phyloP scores from a whole-genome alignment of 2,329 filamentous ascomycete species.

The Pochonia chlamydosporia region DNA sequence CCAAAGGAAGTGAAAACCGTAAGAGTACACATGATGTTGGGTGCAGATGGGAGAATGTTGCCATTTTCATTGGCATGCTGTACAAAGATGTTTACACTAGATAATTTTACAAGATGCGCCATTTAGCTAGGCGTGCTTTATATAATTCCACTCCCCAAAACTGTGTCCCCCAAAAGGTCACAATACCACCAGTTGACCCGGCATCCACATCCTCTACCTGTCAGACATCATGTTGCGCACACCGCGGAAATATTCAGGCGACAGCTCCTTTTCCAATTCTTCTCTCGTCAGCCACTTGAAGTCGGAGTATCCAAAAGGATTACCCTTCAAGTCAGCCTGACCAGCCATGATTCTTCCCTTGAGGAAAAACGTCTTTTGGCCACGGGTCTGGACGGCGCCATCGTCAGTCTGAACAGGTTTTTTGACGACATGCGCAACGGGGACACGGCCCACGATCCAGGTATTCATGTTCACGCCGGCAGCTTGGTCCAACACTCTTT shows the following conservation, averaged over 20 bases:
- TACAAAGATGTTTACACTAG: neutral
- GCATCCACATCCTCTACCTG: slow-evolving; percentile 52
- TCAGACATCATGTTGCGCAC: slow-evolving; percentile 81
- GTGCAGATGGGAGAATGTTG: neutral
- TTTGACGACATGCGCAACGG: slow-evolving; percentile 71
- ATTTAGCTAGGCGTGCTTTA: neutral
- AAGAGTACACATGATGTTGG: no score
- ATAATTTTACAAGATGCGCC: neutral
- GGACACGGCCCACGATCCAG: slow-evolving; percentile 89
- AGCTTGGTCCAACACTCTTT: slow-evolving; percentile 68
- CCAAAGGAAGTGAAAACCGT: no score
- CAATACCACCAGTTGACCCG: no score
- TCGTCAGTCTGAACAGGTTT: slow-evolving; percentile 42
- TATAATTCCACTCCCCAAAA: neutral
- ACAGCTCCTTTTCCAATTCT: slow-evolving; percentile 67
- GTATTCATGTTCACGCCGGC: slow-evolving; percentile 97
- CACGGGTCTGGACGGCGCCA: slow-evolving; percentile 39
- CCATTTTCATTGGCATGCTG: neutral
- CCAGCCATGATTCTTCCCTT: slow-evolving; percentile 96
- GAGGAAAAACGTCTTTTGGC: slow-evolving; percentile 90
- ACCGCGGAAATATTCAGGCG: slow-evolving; percentile 62
- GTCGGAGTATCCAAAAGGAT: slow-evolving; percentile 67
- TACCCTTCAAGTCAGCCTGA: slow-evolving; percentile 74
- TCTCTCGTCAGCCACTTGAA: slow-evolving; percentile 92
- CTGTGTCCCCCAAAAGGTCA: no score